These are phyloP conservation scores for Cytospora leucostoma DNA, from an alignment of 2,329 filamentous ascomycete genomes.

Conservation along the genomic window DNA sequence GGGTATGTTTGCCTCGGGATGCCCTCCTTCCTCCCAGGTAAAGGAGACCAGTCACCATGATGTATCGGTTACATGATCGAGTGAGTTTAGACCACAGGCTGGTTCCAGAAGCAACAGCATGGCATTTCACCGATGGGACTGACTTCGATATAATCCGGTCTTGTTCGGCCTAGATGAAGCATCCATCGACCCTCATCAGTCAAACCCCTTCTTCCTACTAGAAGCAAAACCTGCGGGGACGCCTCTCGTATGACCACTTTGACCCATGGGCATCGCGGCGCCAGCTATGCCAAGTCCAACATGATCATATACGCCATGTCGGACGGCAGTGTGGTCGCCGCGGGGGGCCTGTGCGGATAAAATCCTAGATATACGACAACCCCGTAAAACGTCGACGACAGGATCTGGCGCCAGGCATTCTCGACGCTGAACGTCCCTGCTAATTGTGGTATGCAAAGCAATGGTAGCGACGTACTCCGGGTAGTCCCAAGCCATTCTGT, in stretches of 20 bases:
- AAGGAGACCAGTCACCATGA: not conserved
- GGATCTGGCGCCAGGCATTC: not conserved
- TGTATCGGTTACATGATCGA: not conserved
- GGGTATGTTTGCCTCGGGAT: not conserved
- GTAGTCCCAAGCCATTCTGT: conserved; percentile 40
- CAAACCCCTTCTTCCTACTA: no score
- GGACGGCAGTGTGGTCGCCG: conserved; percentile 35
- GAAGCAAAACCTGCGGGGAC: conserved; percentile 57
- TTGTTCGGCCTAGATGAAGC: conserved; percentile 48
- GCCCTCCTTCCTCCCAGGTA: not conserved
- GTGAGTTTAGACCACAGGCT: not conserved
- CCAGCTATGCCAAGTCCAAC: conserved; percentile 13
- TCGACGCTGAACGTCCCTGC: conserved; percentile 23
- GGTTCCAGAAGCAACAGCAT: not conserved
- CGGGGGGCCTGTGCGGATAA: conserved; percentile 39
- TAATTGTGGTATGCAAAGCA: conserved; percentile 44
- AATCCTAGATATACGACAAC: conserved; percentile 35
- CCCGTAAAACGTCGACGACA: not conserved
- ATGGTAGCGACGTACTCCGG: conserved; percentile 46
- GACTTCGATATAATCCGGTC: conserved; percentile 41
- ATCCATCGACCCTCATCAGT: no score
- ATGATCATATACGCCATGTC: conserved; percentile 40
- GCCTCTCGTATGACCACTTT: conserved; percentile 49
- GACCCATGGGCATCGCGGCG: conserved; percentile 38
- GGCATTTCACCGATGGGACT: conserved; percentile 33